Base-by-base conservation (phyloP, 176 grass and related monocot species). In the Phyllostachys edulis region DNA sequence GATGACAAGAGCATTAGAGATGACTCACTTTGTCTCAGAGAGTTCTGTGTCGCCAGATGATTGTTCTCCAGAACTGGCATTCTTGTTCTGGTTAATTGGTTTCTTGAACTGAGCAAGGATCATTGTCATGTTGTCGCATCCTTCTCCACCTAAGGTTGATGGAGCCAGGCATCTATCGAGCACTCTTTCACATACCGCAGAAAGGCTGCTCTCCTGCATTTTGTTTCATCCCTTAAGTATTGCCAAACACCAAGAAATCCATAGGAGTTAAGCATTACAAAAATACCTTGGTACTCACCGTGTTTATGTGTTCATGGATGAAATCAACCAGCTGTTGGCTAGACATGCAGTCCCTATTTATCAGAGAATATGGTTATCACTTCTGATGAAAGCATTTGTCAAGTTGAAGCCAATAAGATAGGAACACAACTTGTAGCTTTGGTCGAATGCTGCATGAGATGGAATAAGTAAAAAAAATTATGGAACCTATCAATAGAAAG, bases 41-140 rank as follows among this genome's bases (percentile, higher is more conserved):
- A 1, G 9, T 34, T 79, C 29, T 6, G 49, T 15, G 32, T 59
- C 50, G 32, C 21, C 66, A 73, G 64, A 34, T 4, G 67, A 60
- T 20, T 88, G 59, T 64, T 82, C 82, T 8, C 45, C 63, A 7
- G 41, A 29, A 63, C 56, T 18, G 57, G 40, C 41, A 11, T 74
- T 21, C 15, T 72, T 82, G 67, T 27, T 59, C 17, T 75, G 75
- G 67, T 55, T 14, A 52, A 46, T 62, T 10, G 87, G 88, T 59
- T 94, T 94, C 82, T 90, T 90, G 75, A 97, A 97, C 84, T 94
- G 92, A 45, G 94, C 95, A 63, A 94, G 74, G 69, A 97, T 89
- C 92, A 97, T 94, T 0, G 92, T 97, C 95, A 97, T 97, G 85
- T 94, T 97, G 62, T 97, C 92, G 2, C 95, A 97, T 69, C 95